Base-by-base conservation (phyloP, 169 alveolate genomes). In the Plasmodium berghei region DNA sequence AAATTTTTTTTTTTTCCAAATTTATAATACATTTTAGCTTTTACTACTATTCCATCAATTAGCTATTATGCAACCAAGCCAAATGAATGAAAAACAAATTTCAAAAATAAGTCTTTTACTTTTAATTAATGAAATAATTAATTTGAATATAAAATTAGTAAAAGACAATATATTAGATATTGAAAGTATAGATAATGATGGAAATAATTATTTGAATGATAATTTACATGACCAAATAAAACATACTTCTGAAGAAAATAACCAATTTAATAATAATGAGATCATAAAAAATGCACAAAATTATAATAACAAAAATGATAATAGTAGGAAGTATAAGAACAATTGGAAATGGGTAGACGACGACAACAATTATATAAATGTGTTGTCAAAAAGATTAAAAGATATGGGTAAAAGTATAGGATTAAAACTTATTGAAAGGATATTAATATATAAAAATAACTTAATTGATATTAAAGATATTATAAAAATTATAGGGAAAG, bases 401-500 rank as follows among this genome's bases (percentile, higher is more conserved):
- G 64, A 70, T 26, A 80, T 80, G 80, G 90, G 90, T 6, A 80
- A 80, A 54, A n/a, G 67, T 26, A 80, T 80, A 20, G 90, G 90
- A 9, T 48, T 55, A 61, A 80, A 67, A 46, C 26, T 80, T 22
- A 54, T 80, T 18, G 90, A 80, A 59, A 12, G 83, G 5, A 71
- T 67, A 12, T 48, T 80, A 56, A 66, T 80, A 28, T 66, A 80
- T 70, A 80, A 66, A 67, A 80, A 64, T 70, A 80, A 80, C 0
- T 22, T 80, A 10, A 20, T 4, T 66, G 90, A 80, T 18, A 62
- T 66, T 45, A 80, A 80, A 40, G 90, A 80, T 59, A 80, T 80
- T 10, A 26, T 70, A 22, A 80, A 80, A 80, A 46, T 80, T 16
- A 66, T 80, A 10, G 70, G 83, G 14, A 80, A 48, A 54, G 90